phyloP scores from a whole-genome alignment of 2,329 filamentous ascomycete species.

The Pseudopithomyces maydicus region DNA sequence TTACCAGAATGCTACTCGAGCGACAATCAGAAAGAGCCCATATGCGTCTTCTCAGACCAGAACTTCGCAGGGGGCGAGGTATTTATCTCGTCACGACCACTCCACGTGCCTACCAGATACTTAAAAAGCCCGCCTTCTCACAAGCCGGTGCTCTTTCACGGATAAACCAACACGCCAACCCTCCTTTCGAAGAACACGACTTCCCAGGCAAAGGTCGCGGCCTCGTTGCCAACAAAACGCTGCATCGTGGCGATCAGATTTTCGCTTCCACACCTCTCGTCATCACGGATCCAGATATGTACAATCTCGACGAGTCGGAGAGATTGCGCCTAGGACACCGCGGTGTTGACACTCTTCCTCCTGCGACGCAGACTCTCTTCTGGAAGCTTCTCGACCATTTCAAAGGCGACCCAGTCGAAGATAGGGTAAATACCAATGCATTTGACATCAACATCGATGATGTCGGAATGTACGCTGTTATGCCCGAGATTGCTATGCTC shows the following conservation, averaged over 20 bases:
- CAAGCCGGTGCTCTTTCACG: conserved; percentile 20
- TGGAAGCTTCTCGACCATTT: conserved; percentile 39
- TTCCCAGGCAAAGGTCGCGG: conserved; percentile 41
- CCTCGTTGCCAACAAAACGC: conserved; percentile 40
- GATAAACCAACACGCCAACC: conserved; percentile 32
- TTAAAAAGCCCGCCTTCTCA: conserved; percentile 36
- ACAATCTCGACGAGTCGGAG: conserved; percentile 27
- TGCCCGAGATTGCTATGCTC: conserved; percentile 43
- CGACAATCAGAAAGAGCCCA: conserved; percentile 28
- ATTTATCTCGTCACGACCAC: conserved; percentile 37
- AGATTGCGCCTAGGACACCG: conserved; percentile 33
- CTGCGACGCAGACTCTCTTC: conserved; percentile 23
- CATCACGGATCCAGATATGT: conserved; percentile 32
- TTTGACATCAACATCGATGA: conserved; percentile 36
- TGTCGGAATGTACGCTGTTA: conserved; percentile 27
- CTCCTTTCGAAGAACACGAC: conserved; percentile 33
- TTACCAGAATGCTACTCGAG: conserved; percentile 40
- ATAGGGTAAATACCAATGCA: conserved; percentile 43
- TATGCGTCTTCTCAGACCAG: conserved; percentile 38
- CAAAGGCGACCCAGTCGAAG: conserved; percentile 37
- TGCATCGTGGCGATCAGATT: conserved; percentile 40
- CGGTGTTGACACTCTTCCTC: conserved; percentile 32
- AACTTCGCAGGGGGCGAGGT: conserved; percentile 37
- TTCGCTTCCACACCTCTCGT: conserved; percentile 40
- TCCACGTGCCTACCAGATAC: conserved; percentile 30